Conservation (phyloP, 495 filamentous ascomycete genomes). For the Aspergillus steynii region DNA sequence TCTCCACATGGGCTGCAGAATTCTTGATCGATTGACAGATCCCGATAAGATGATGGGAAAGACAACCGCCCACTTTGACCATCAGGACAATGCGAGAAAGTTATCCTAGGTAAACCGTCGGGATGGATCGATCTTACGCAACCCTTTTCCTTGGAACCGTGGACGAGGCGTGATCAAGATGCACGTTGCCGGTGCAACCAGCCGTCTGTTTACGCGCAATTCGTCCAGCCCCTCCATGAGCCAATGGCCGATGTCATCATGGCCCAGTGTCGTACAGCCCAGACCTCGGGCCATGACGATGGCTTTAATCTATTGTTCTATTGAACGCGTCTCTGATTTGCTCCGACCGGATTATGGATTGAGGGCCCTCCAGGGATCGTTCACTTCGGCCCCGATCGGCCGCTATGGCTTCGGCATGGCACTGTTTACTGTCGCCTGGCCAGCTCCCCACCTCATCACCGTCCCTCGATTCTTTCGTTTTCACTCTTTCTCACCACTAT, state of each 20-base stretch:
- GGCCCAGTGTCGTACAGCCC: not conserved
- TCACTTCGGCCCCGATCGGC: not conserved
- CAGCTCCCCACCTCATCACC: too few relatives aligned
- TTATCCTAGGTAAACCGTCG: too few relatives aligned
- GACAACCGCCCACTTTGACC: too few relatives aligned
- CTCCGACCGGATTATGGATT: too few relatives aligned
- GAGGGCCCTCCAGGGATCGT: not conserved
- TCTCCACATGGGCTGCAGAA: constrained; percentile 3
- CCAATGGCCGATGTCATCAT: not conserved
- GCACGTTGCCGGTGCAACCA: not conserved
- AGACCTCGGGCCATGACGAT: not conserved
- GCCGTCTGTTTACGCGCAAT: not conserved
- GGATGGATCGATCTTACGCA: not conserved
- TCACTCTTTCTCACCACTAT: not conserved
- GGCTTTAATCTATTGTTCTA: not conserved
- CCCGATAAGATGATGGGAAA: too few relatives aligned
- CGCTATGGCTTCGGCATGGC: not conserved
- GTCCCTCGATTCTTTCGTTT: too few relatives aligned
- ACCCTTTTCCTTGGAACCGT: not conserved
- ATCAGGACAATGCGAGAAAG: too few relatives aligned
- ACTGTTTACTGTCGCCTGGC: not conserved
- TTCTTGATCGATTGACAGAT: not conserved
- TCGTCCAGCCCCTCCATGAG: not conserved
- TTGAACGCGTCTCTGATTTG: not conserved
- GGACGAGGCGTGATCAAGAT: not conserved